Base-by-base conservation (phyloP, 1,139 yeast species). In the Scheffersomyces cryptocercus region DNA sequence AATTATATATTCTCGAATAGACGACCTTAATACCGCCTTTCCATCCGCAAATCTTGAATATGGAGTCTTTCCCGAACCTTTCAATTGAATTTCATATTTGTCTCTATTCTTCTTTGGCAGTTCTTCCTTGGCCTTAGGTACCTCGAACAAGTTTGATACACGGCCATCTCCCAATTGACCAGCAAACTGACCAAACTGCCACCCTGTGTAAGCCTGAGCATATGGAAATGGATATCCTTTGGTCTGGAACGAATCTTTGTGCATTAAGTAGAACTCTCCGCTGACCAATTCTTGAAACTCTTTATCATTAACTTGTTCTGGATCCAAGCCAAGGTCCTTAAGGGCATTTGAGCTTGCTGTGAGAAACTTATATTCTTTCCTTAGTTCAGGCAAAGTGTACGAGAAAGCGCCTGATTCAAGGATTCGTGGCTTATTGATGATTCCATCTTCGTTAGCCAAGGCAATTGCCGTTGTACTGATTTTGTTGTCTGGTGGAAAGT, bases 151-250 rank as follows among this genome's bases (percentile, higher is more conserved):
- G 56, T 86, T 88, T 7, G 84, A 77, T 2, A 90, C 97, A 48
- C 99, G 71, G 0, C 99, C 99, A 61, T 93, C 99, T 4, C 99
- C 99, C 50, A 93, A 69, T 63, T 93, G 99, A 1, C 98, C 98
- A 0, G 98, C 97, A 81, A 93, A 93, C 53, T 79, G 82, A 3
- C 99, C 98, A 70, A 93, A 93, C 60, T 93, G 99, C 76, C 87
- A 89, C 1, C 99, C 99, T 1, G 98, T 96, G 62, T 93, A 93
- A 0, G 95, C 88, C 62, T 86, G 91, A 6, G 97, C 81, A 65
- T 87, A 91, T 0, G 98, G 98, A 54, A 81, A 81, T 0, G 87
- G 78, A n/a, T 67, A 69, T 1, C 60, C 63, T 30, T 70, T 65
- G 10, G 65, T 64, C 29, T 63, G 55, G 28, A 78, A 64, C 3